Evolutionary conservation across 225 moss, liverwort and hornwort genomes (phyloP).

Genomic region (Polytrichum commune): DNA sequence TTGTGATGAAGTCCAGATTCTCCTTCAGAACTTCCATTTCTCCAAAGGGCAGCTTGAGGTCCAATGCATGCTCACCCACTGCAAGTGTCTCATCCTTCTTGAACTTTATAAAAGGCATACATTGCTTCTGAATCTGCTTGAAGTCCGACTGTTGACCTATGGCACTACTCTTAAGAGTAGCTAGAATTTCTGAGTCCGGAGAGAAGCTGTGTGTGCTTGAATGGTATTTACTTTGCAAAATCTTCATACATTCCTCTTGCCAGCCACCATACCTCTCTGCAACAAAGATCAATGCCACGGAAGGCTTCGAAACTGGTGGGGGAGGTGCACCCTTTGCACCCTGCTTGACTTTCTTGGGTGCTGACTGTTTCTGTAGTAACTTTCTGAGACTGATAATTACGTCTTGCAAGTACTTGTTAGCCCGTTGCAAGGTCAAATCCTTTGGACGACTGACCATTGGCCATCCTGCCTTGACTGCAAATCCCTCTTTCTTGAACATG

Average conservation of each 20-base stretch:
- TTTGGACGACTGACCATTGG: conserved; percentile 45
- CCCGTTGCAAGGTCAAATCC: conserved; percentile 68
- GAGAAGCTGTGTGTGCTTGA: conserved; percentile 23
- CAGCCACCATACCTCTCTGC: conserved; percentile 84
- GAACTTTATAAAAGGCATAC: conserved; percentile 98
- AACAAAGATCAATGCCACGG: conserved; percentile 62
- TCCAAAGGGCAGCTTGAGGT: conserved; percentile 80
- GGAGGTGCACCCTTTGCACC: conserved; percentile 40
- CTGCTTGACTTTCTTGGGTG: conserved; percentile 66
- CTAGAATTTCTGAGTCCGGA: conserved; percentile 48
- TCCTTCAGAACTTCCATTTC: conserved; percentile 64
- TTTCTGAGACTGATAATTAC: conserved; percentile 77
- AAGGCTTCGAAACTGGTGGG: conserved; percentile 43
- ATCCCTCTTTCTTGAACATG: conserved; percentile 59
- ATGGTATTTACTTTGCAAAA: conserved; percentile 41
- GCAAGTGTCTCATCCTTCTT: conserved; percentile 87
- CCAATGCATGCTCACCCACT: conserved; percentile 86
- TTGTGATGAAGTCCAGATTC: conserved; percentile 61
- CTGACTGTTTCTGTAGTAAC: conserved; percentile 73
- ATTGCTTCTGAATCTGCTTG: conserved; percentile 74
- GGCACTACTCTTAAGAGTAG: conserved; percentile 38
- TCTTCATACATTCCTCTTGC: conserved; percentile 66
- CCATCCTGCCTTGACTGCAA: conserved; percentile 83
- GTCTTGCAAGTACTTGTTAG: conserved; percentile 78
- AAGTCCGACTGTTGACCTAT: conserved; percentile 50